Evolutionary conservation across 2,329 filamentous ascomycete species (phyloP), one percentile per base, ranked within the genome.

Genomic region (Domatiomyces globalis): DNA sequence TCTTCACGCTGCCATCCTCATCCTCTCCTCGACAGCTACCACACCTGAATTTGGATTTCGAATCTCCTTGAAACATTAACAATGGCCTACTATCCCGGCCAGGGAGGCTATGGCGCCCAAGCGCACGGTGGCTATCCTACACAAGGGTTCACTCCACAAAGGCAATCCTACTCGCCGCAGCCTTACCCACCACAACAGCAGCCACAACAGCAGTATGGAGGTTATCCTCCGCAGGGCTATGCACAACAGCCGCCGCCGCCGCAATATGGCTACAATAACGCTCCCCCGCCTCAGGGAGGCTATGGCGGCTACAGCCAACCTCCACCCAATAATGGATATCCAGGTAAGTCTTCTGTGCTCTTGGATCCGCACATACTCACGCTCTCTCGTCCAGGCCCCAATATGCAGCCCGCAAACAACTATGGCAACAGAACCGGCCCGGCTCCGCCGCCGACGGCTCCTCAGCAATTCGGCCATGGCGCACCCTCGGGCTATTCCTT

Each of bases 401-500:
- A 15, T 15, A 15, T 39, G 33, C 33, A 15, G 33, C 10, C 33
- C 2, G 33, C 33, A 39, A 39, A 39, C 33, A 10, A 39, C 10
- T 39, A 39, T 15, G 33, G 33, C 33, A 39, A 39, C 33, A 71
- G 71, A 60, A 27, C 65, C 48, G 66, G 66, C 58, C 85, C 85
- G 48, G 75, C 81, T 1, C 78, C 82, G 49, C 85, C 85, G 6
- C 83, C 84, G 17, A 66, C 73, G 52, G 71, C 76, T 50, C 75
- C 83, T 56, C 85, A 89, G 65, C 73, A 77, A 56, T 92, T 92
- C 63, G 86, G 88, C 51, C 75, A 81, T 55, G 88, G 87, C 52
- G 88, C 89, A 12, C 88, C 88, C 17, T 75, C 80, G 56, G 77
- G 76, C 61, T 95, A 95, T 67, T 80, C 75, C 45, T 96, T 89